A percentile compares a stretch with the other conserved stretches of the same genome.
Evolutionary conservation across 2,329 filamentous ascomycete species (phyloP).

Genomic region (Phoma sp.): DNA sequence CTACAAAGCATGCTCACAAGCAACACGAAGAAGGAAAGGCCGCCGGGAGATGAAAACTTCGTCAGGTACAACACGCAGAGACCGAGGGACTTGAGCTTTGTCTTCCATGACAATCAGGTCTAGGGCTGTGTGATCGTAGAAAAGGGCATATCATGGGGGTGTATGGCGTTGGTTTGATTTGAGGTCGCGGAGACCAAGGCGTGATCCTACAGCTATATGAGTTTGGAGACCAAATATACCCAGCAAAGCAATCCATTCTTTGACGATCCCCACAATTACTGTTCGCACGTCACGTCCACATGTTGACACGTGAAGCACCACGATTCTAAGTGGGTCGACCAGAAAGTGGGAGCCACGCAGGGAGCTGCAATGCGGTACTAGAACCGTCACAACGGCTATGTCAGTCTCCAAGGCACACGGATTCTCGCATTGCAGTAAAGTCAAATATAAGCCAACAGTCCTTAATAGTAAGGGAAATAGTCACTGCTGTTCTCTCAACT

Average conservation of each 20-base stretch:
- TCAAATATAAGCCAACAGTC: too few relatives aligned
- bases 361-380: too few relatives aligned
- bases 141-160: constrained; percentile 1
- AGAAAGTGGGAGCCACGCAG: too few relatives aligned
- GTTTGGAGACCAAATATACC: constrained; percentile 4
- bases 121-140: constrained; percentile 29
- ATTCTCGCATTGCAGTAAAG: too few relatives aligned
- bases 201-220: background rate
- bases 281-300: background rate
- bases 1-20: constrained; percentile 98
- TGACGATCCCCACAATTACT: background rate
- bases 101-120: constrained; percentile 84
- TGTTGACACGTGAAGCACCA: background rate
- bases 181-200: background rate
- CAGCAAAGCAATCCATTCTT: constrained; percentile 5
- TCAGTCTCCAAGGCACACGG: too few relatives aligned
- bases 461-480: too few relatives aligned
- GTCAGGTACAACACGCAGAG: constrained; percentile 79
- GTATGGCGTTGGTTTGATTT: background rate
- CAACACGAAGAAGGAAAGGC: constrained; percentile 89
- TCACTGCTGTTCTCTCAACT: too few relatives aligned
- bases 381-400: too few relatives aligned
- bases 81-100: constrained; percentile 88
- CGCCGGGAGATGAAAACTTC: constrained; percentile 88
- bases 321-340: background rate